These are phyloP conservation scores for Citrus glauca DNA, from an alignment of 345 rosid species.

Conservation along the genomic window DNA sequence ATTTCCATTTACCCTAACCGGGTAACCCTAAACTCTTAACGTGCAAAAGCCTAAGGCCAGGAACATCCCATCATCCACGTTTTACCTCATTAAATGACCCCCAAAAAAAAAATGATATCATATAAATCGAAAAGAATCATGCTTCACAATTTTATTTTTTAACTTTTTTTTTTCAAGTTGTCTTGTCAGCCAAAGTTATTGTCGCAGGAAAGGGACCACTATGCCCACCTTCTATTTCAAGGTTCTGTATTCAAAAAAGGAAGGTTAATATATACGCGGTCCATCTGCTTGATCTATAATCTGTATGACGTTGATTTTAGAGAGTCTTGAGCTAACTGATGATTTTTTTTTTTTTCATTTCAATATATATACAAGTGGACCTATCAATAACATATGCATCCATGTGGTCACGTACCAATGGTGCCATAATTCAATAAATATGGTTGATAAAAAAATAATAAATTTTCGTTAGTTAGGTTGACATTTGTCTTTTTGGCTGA, in stretches of 20 bases:
- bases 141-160: neutral
- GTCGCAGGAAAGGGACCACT: neutral
- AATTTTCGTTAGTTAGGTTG: too few species aligned
- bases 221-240: neutral
- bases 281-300: neutral
- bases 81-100: neutral
- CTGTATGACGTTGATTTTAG: neutral
- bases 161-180: too few species aligned
- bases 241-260: neutral
- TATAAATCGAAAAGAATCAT: neutral
- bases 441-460: too few species aligned
- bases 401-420: too few species aligned
- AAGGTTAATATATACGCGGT: neutral
- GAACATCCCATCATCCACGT: neutral
- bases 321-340: neutral
- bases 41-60: too few species aligned
- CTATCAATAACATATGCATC: too few species aligned
- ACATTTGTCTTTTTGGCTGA: too few species aligned
- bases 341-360: too few species aligned
- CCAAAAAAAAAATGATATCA: neutral
- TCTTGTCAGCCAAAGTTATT: neutral
- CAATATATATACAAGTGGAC: too few species aligned
- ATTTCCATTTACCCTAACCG: neutral
- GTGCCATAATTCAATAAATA: too few species aligned
- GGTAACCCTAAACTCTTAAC: too few species aligned